Conservation (phyloP, 208 protist species). For the Perkinsela sp. region DNA sequence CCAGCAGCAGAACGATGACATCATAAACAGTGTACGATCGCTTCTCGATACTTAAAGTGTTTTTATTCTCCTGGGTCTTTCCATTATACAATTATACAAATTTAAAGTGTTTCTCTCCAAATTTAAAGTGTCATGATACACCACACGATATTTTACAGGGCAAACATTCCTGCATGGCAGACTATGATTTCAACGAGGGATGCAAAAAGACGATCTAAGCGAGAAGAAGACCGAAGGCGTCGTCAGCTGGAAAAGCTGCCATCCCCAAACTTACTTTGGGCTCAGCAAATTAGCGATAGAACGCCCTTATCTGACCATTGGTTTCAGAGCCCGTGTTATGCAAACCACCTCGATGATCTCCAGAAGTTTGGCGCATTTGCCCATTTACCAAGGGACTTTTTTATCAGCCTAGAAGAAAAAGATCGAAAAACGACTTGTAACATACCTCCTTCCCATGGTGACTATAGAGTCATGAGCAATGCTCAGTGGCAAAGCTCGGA, state of each 20-base stretch:
- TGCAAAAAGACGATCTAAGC: conserved; percentile 43
- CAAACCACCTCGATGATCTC: conserved; percentile 53
- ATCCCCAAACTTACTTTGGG: conserved; percentile 34
- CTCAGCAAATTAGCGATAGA: conserved; percentile 64
- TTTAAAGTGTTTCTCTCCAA: too few species aligned
- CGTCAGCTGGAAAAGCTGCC: conserved; percentile 65
- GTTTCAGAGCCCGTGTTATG: conserved; percentile 62
- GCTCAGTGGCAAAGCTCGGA: conserved; percentile 18
- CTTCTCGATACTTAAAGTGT: neutral
- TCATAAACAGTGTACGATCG: conserved; percentile 12
- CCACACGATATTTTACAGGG: too few species aligned
- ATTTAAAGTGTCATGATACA: too few species aligned
- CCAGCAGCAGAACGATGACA: conserved; percentile 60
- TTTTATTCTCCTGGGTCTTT: too few species aligned
- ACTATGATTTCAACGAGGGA: too few species aligned
- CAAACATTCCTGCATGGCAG: too few species aligned
- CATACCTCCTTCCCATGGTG: conserved; percentile 18
- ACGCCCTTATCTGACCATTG: conserved; percentile 53
- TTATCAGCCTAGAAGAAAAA: conserved; percentile 42
- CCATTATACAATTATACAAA: too few species aligned
- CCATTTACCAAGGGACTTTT: conserved; percentile 41
- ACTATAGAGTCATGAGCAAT: conserved; percentile 27
- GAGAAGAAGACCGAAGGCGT: conserved; percentile 40
- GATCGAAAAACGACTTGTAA: conserved; percentile 52
- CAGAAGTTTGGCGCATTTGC: conserved; percentile 39